phyloP scores from a whole-genome alignment of 2,329 filamentous ascomycete genomes.

The Lecanicillium sp. region DNA sequence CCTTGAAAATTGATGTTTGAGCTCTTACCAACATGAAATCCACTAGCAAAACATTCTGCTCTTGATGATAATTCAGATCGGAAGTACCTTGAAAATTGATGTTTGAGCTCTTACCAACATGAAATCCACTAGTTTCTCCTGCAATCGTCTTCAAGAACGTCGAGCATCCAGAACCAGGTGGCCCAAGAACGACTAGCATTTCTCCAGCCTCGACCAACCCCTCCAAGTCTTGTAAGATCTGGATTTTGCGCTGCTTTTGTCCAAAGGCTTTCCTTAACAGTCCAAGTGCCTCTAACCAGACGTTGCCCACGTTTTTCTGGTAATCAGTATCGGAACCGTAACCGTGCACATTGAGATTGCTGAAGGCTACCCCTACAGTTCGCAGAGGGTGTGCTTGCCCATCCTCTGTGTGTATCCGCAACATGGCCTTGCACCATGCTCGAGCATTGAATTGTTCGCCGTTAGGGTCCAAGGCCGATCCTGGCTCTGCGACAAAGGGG shows the following conservation, averaged over 20 bases:
- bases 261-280: too few species aligned
- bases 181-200: slow-evolving; percentile 47
- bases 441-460: too few species aligned
- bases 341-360: slow-evolving; percentile 35
- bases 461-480: too few species aligned
- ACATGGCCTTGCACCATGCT: too few species aligned
- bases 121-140: slow-evolving; percentile 55
- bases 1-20: slow-evolving; percentile 57
- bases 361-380: slow-evolving; percentile 27
- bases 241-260: too few species aligned
- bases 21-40: slow-evolving; percentile 46
- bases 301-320: slow-evolving; percentile 28
- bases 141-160: slow-evolving; percentile 47
- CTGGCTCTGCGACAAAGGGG: too few species aligned
- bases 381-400: neutral
- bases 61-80: neutral
- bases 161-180: slow-evolving; percentile 46
- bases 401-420: slow-evolving; percentile 28
- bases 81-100: slow-evolving; percentile 55
- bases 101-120: slow-evolving; percentile 45
- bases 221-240: slow-evolving; percentile 42
- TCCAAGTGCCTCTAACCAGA: slow-evolving; percentile 27
- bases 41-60: slow-evolving; percentile 26
- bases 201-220: slow-evolving; percentile 43
- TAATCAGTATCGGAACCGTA: slow-evolving; percentile 38